phyloP scores from a whole-genome alignment of 1,139 yeast genomes.

The Debaryomyces sp. region DNA sequence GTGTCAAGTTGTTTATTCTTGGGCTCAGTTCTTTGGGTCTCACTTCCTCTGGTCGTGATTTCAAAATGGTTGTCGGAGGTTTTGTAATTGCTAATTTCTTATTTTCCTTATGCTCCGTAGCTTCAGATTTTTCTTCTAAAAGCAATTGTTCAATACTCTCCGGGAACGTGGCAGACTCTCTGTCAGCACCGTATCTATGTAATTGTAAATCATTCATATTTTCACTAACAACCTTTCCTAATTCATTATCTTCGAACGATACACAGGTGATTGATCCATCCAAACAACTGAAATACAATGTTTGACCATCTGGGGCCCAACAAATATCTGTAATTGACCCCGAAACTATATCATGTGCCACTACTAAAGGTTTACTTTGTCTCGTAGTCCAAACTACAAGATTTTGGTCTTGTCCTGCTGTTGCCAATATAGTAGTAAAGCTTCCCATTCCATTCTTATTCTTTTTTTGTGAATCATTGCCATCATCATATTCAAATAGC shows the following conservation, averaged over 20 bases:
- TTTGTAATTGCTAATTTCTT: conserved; percentile 3
- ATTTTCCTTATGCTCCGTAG: conserved; percentile 1
- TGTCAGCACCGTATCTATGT: conserved; percentile 84
- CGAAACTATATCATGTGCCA: conserved; percentile 61
- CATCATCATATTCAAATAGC: conserved; percentile 41
- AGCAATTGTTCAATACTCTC: conserved; percentile 80
- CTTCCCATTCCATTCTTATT: conserved; percentile 19
- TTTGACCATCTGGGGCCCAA: conserved; percentile 79
- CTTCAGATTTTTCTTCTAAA: conserved; percentile 64
- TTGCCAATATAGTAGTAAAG: conserved; percentile 62
- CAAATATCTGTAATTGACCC: conserved; percentile 73
- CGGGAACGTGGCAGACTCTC: conserved; percentile 81
- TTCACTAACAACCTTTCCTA: conserved; percentile 74
- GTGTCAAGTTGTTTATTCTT: conserved; percentile 14
- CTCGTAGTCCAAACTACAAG: conserved; percentile 73
- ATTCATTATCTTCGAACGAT: conserved; percentile 66
- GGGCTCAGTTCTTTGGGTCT: conserved; percentile 9
- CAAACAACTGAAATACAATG: conserved; percentile 72
- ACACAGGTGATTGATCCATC: conserved; percentile 85
- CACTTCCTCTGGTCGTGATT: conserved; percentile 7
- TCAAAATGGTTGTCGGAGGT: conserved; percentile 6
- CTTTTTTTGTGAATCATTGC: conserved; percentile 12
- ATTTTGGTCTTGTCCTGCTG: conserved; percentile 82
- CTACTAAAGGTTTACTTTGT: conserved; percentile 61
- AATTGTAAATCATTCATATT: conserved; percentile 66